A percentile compares a stretch with the other conserved stretches of the same genome.
Evolutionary conservation across 2,329 filamentous ascomycete species (phyloP).

Genomic region (Aspergillus niger): DNA sequence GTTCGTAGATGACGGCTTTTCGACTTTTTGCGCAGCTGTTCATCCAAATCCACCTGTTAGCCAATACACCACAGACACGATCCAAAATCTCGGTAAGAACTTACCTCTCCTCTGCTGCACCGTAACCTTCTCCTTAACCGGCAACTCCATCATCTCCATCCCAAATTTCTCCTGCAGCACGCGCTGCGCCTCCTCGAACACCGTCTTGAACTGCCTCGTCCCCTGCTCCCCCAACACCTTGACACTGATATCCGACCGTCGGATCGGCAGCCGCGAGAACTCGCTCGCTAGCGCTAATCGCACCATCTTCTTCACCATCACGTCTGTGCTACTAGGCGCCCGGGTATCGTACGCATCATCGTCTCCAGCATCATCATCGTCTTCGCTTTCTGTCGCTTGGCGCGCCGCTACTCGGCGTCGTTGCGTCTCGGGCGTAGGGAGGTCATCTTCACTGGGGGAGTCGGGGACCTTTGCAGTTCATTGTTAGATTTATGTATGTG

Average conservation of each 20-base stretch:
- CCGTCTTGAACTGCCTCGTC: slow-evolving; percentile 68
- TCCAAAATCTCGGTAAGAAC: slow-evolving; percentile 18
- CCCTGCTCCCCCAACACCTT: slow-evolving; percentile 72
- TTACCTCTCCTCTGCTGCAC: slow-evolving; percentile 75
- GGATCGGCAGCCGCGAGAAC: slow-evolving; percentile 60
- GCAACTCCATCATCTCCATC: slow-evolving; percentile 89
- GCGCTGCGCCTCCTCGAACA: slow-evolving; percentile 76
- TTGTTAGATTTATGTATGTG: not conserved
- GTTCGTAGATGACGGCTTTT: slow-evolving; percentile 51
- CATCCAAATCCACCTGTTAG: not conserved
- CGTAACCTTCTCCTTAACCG: slow-evolving; percentile 76
- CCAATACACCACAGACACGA: not conserved
- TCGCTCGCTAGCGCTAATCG: slow-evolving; percentile 63
- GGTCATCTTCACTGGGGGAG: slow-evolving; percentile 12
- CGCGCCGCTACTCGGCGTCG: slow-evolving; percentile 20
- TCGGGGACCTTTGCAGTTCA: slow-evolving; percentile 7
- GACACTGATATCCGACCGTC: slow-evolving; percentile 58
- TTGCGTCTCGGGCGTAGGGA: slow-evolving; percentile 6
- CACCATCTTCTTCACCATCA: slow-evolving; percentile 63
- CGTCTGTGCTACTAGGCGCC: slow-evolving; percentile 34
- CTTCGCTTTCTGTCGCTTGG: slow-evolving; percentile 11
- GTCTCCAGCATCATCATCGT: slow-evolving; percentile 11
- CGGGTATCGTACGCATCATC: slow-evolving; percentile 22
- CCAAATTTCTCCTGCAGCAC: slow-evolving; percentile 74
- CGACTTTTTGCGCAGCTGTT: slow-evolving; percentile 53